phyloP scores from a whole-genome alignment of 2,329 filamentous ascomycete species.

The Cladosporium austrohemisphaericum region DNA sequence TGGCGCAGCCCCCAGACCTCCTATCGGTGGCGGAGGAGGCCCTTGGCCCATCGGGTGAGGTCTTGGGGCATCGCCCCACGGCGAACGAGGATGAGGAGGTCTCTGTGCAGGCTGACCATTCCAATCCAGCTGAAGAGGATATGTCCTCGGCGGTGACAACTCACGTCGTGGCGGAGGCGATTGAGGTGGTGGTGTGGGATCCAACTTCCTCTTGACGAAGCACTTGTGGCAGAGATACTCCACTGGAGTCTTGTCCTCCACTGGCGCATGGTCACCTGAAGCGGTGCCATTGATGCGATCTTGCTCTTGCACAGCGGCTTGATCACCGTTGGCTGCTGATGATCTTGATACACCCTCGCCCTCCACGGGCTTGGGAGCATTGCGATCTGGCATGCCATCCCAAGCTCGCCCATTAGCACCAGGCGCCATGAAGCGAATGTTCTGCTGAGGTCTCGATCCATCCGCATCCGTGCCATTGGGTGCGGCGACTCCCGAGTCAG shows the following conservation, averaged over 20 bases:
- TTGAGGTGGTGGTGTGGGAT: constrained; percentile 35
- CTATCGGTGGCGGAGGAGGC: constrained; percentile 18
- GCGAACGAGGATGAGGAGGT: constrained; percentile 10
- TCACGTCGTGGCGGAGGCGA: constrained; percentile 20
- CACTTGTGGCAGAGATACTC: constrained; percentile 48
- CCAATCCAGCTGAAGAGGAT: constrained; percentile 26
- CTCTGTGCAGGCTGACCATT: constrained; percentile 17
- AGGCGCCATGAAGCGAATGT: constrained; percentile 29
- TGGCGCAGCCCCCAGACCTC: constrained; percentile 15
- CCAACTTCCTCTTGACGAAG: constrained; percentile 44
- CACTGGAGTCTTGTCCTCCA: constrained; percentile 16
- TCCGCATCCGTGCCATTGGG: constrained; percentile 1
- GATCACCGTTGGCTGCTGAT: constrained; percentile 1
- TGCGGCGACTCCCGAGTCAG: neutral
- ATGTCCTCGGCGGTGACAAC: constrained; percentile 26
- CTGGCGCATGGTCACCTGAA: constrained; percentile 9
- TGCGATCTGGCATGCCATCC: constrained; percentile 30
- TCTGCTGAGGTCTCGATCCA: constrained; percentile 14
- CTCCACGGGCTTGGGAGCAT: constrained; percentile 10
- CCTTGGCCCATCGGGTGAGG: constrained; percentile 13
- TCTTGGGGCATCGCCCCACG: constrained; percentile 27
- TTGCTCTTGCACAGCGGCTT: neutral
- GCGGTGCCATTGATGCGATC: neutral
- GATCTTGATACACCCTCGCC: neutral
- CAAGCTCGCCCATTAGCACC: constrained; percentile 27